Evolutionary conservation across 768 basidiomycete species (phyloP).

Genomic region (Rossbeevera mucosa): DNA sequence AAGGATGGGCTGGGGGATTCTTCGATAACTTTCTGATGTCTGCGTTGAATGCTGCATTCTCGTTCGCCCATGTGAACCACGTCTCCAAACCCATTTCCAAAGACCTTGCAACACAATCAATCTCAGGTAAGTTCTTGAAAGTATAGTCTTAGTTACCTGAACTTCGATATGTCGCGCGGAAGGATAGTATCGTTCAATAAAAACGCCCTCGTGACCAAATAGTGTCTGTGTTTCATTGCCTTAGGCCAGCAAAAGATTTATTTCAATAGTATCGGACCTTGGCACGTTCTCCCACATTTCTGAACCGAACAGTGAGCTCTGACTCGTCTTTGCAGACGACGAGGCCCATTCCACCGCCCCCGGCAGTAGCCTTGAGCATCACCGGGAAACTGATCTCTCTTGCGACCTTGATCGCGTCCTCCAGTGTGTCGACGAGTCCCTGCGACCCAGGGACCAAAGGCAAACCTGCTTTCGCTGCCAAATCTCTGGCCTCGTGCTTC

Average conservation of each 20-base stretch:
- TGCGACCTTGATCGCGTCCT: slow-evolving; percentile 41
- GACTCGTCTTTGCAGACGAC: slow-evolving; percentile 44
- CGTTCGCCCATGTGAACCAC: slow-evolving; percentile 65
- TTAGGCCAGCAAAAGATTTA: too few species aligned
- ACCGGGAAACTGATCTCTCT: slow-evolving; percentile 51
- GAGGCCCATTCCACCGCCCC: slow-evolving; percentile 69
- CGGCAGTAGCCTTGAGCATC: slow-evolving; percentile 63
- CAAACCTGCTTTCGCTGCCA: slow-evolving; percentile 46
- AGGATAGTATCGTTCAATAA: slow-evolving; percentile 56
- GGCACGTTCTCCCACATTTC: slow-evolving; percentile 37
- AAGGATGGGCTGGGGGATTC: slow-evolving; percentile 64
- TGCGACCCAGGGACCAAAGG: slow-evolving; percentile 55
- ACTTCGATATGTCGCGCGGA: slow-evolving; percentile 62
- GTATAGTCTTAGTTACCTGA: slow-evolving; percentile 39
- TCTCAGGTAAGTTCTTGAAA: background rate
- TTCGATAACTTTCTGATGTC: slow-evolving; percentile 72
- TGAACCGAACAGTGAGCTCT: slow-evolving; percentile 37
- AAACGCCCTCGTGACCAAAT: slow-evolving; percentile 49
- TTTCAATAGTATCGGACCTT: slow-evolving; percentile 42
- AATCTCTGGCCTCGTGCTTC: slow-evolving; percentile 53
- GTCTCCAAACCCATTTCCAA: slow-evolving; percentile 58
- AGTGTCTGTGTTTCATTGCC: slow-evolving; percentile 32
- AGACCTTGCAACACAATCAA: slow-evolving; percentile 41
- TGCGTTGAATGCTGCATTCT: slow-evolving; percentile 64
- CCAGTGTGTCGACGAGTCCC: slow-evolving; percentile 38